These are phyloP conservation scores for Wilcoxina mikolae DNA, from an alignment of 495 filamentous ascomycete genomes.

Conservation along the genomic window DNA sequence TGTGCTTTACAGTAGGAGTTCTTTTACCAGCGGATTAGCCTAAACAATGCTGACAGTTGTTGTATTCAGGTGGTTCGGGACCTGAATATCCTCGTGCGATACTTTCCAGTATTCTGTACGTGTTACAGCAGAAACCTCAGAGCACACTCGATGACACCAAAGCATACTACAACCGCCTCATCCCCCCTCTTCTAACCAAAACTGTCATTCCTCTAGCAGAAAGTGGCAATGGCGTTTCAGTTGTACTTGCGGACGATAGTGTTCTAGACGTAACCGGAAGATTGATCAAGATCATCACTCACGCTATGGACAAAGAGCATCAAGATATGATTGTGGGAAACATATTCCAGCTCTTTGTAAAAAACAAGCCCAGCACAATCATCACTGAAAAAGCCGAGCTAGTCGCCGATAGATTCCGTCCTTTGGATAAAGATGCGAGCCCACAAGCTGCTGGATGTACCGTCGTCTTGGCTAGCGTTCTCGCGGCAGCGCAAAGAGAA, in stretches of 20 bases:
- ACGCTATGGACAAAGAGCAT: conserved; percentile 38
- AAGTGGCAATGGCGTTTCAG: conserved; percentile 29
- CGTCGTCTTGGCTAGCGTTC: conserved; percentile 46
- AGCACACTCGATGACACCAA: conserved; percentile 37
- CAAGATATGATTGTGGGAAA: conserved; percentile 42
- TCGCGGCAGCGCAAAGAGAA: conserved; percentile 42
- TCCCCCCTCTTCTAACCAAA: conserved; percentile 37
- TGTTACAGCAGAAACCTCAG: conserved; percentile 41
- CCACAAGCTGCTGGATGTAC: conserved; percentile 36
- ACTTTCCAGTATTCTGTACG: conserved; percentile 49
- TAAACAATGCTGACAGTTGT: background rate
- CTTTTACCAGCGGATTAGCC: conserved; percentile 13
- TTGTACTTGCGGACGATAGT: conserved; percentile 39
- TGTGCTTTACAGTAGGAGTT: conserved; percentile 43
- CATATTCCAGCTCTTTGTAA: conserved; percentile 43
- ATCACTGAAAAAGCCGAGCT: conserved; percentile 8
- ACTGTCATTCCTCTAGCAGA: conserved; percentile 32
- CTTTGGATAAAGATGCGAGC: conserved; percentile 18
- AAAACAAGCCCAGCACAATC: conserved; percentile 16
- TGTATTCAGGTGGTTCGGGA: conserved; percentile 13
- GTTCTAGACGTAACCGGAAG: conserved; percentile 49
- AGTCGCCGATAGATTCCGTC: conserved; percentile 18
- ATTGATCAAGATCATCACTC: conserved; percentile 46
- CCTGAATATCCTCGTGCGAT: conserved; percentile 44
- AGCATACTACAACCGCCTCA: conserved; percentile 47